Evolutionary conservation across 805 yeast genomes (phyloP).

Genomic region (Myxozyma neotropica): DNA sequence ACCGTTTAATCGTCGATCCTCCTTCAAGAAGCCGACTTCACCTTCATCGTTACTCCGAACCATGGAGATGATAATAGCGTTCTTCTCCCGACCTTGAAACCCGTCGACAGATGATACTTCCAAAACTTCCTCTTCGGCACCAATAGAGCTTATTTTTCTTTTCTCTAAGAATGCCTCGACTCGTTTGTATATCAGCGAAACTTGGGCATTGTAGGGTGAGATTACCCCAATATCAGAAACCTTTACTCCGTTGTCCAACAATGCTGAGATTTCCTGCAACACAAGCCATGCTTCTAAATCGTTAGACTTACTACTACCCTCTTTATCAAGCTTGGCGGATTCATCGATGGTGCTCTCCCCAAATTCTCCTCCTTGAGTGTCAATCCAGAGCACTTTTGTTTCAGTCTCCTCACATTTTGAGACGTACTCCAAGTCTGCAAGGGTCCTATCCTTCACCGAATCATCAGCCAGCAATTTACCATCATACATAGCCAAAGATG

Average conservation of each 20-base stretch:
- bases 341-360: conserved; percentile 58
- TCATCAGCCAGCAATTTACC: conserved; percentile 64
- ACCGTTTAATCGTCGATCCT: conserved; percentile 70
- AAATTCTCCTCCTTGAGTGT: conserved; percentile 88
- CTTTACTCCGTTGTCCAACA: conserved; percentile 57
- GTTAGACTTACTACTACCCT: conserved; percentile 62
- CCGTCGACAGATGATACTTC: conserved; percentile 94
- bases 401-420: conserved; percentile 57
- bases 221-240: conserved; percentile 75
- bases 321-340: conserved; percentile 27
- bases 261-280: conserved; percentile 54
- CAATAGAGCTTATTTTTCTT: conserved; percentile 20
- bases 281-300: conserved; percentile 74
- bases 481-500: conserved; percentile 67
- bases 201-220: conserved; percentile 91
- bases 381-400: conserved; percentile 74
- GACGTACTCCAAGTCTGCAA: conserved; percentile 59
- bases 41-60: conserved; percentile 75
- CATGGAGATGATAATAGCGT: conserved; percentile 73
- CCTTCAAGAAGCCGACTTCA: conserved; percentile 81
- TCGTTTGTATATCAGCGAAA: conserved; percentile 55
- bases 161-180: conserved; percentile 42
- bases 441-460: conserved; percentile 52
- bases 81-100: conserved; percentile 95
- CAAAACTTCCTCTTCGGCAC: conserved; percentile 47